phyloP scores from a whole-genome alignment of 2,329 filamentous ascomycete genomes.

The Talaromyces sp. region DNA sequence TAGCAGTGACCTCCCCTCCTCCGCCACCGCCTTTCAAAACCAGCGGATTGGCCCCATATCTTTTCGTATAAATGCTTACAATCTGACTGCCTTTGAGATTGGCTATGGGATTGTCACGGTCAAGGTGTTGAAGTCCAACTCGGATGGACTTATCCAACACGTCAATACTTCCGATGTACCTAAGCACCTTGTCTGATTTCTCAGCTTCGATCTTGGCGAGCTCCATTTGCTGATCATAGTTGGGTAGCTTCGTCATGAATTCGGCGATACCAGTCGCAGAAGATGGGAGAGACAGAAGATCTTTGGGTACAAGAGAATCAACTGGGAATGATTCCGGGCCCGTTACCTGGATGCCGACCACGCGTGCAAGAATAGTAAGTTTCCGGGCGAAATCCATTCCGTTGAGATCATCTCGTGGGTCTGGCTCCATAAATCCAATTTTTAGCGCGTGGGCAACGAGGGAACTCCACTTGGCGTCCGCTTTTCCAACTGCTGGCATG shows the following conservation, averaged over 20 bases:
- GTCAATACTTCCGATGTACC: conserved; percentile 93
- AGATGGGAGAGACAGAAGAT: conserved; percentile 73
- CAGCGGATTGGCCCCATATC: conserved; percentile 86
- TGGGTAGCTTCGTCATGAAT: conserved; percentile 77
- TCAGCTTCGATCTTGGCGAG: conserved; percentile 78
- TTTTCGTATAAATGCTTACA: conserved; percentile 95
- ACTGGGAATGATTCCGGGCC: conserved; percentile 88
- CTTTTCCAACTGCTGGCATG: conserved; percentile 70
- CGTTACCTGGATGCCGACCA: conserved; percentile 79
- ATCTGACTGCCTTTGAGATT: conserved; percentile 96
- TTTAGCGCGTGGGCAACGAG: conserved; percentile 91
- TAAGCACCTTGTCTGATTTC: conserved; percentile 83
- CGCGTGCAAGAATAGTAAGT: conserved; percentile 86
- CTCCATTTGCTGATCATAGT: conserved; percentile 87
- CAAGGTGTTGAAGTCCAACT: conserved; percentile 88
- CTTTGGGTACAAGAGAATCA: conserved; percentile 85
- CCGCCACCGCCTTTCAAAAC: conserved; percentile 95
- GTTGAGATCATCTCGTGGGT: conserved; percentile 83
- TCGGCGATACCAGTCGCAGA: conserved; percentile 65
- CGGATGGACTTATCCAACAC: conserved; percentile 76
- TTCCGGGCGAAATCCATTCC: conserved; percentile 90
- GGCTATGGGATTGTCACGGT: conserved; percentile 86
- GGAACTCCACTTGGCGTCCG: conserved; percentile 75
- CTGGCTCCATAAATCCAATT: conserved; percentile 87
- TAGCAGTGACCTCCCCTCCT: conserved; percentile 92